These are phyloP conservation scores for Capsella bursapastoris DNA, from an alignment of 345 rosid species.

Conservation along the genomic window DNA sequence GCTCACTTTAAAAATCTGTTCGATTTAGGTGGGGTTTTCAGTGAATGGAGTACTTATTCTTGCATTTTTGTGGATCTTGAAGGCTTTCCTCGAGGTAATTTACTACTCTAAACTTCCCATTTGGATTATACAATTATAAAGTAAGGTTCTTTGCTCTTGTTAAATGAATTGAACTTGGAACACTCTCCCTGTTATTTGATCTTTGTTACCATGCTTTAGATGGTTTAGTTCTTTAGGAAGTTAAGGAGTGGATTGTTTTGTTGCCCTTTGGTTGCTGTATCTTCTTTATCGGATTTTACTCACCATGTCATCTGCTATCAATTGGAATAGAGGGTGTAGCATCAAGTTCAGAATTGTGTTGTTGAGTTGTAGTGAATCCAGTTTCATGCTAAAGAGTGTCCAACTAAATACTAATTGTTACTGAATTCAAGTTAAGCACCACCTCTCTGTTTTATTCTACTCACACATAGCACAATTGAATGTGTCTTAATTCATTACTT, in stretches of 20 bases:
- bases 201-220: neutral
- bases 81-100: constrained; percentile 90
- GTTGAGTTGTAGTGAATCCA: neutral
- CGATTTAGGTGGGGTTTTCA: constrained; percentile 73
- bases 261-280: neutral
- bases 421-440: neutral
- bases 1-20: neutral
- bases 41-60: constrained; percentile 83
- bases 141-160: neutral
- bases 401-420: neutral
- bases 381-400: constrained; percentile 1
- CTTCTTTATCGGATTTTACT: constrained; percentile 1
- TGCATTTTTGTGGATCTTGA: constrained; percentile 86
- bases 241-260: constrained; percentile 9
- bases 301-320: neutral
- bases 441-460: constrained; percentile 9
- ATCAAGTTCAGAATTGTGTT: constrained; percentile 16
- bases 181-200: neutral
- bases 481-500: neutral
- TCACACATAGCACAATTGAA: neutral
- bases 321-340: neutral
- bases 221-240: neutral
- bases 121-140: neutral
- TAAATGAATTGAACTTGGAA: neutral
- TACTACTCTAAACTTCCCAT: neutral